Base-by-base conservation (phyloP, 441 rosid genomes). In the Adansonia madagascariensis region DNA sequence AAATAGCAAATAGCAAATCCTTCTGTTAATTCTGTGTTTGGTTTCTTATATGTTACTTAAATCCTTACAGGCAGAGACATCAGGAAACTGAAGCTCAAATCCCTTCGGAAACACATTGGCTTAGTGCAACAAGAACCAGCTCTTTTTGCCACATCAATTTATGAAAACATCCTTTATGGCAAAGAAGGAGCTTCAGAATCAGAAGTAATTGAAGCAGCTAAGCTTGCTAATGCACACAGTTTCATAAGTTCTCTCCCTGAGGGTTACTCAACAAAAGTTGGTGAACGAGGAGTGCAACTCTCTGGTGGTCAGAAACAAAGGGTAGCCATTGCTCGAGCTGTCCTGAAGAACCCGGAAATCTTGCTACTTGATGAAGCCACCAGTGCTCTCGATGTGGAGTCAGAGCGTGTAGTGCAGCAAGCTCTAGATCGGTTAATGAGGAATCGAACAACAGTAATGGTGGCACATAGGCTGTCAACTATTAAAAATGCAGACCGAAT, bases 41-140 rank as follows among this genome's bases (percentile, higher is more conserved):
- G 14, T 74, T 80, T 74, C 68, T 73, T 77, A 80, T 24, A 56
- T 39, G 17, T 31, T 31, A 31, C 35, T 49, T 49, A 15, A 69
- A 59, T 60, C 65, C 14, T 73, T 41, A 47, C 91, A 92, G 98
- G 98, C 52, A 83, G 68, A 31, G 97, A 91, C 84, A 83, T 94
- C 69, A 90, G 77, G 87, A 89, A 81, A 64, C 87, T 92, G 9
- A 88, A 84, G 76, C 82, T 93, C 64, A 94, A 90, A 79, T 87
- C 91, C 27, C 82, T 94, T 4, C 82, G 97, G 80, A 89, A 82
- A 80, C 98, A 93, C 83, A 89, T 93, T 67, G 95, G 97, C 11
- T 81, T 94, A 49, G 98, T 94, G 65, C 97, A 94, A 75, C 97
- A 94, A 85, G 97, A 94, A 81, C 97, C 97, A 5, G 94, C 97